phyloP scores from a whole-genome alignment of 192 early-diverging fungal species.

The Rhizophagus prolifer region DNA sequence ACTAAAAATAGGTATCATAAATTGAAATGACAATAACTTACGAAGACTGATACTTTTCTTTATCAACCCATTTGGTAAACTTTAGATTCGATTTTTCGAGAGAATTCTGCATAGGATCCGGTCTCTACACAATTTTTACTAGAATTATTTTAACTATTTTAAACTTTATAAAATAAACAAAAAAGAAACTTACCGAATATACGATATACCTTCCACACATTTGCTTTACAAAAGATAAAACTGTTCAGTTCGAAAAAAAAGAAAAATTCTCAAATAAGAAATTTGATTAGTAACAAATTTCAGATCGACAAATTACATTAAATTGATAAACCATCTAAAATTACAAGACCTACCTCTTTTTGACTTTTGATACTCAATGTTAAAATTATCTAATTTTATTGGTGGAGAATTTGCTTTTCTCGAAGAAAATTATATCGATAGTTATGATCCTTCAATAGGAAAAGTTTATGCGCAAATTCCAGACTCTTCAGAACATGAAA shows the following conservation, averaged over 20 bases:
- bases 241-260: not conserved
- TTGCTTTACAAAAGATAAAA: too few relatives aligned
- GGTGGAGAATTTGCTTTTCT: not conserved
- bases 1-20: not conserved
- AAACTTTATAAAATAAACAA: not conserved
- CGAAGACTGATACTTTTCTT: constrained; percentile 6
- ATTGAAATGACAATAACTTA: not conserved
- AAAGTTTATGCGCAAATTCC: constrained; percentile 49
- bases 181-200: not conserved
- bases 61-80: not conserved
- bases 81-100: not conserved
- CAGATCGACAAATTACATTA: too few relatives aligned
- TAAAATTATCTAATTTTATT: not conserved
- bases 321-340: too few relatives aligned
- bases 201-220: not conserved
- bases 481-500: constrained; percentile 53
- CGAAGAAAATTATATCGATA: not conserved
- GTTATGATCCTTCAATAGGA: constrained; percentile 11
- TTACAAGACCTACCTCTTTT: too few relatives aligned
- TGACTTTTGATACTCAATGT: not conserved
- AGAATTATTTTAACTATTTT: not conserved
- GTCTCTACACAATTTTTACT: not conserved
- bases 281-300: not conserved
- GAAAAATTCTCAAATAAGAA: not conserved
- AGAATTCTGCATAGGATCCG: not conserved